Percentiles rank a stretch among this genome's conserved stretches.
Evolutionary conservation across 164 flowering plant genomes (phyloP).

Genomic region (Stephania japonica): DNA sequence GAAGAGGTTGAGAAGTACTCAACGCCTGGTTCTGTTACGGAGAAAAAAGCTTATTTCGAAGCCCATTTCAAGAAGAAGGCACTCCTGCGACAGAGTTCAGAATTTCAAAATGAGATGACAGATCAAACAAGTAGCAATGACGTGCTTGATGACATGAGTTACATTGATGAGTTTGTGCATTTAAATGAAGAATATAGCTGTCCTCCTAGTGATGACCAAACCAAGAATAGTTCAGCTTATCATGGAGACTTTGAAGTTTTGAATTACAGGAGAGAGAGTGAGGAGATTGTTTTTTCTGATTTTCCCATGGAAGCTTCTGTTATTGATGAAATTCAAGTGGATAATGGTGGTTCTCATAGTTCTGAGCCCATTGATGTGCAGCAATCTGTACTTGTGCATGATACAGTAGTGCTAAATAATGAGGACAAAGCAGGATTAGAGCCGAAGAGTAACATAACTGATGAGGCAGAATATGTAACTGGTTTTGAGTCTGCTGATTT

Average conservation of each 20-base stretch:
- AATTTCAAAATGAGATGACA: constrained; percentile 26
- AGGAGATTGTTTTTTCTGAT: constrained; percentile 19
- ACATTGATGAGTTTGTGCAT: constrained; percentile 29
- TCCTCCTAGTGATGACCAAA: constrained; percentile 29
- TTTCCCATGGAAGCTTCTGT: constrained; percentile 20
- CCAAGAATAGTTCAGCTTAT: constrained; percentile 30
- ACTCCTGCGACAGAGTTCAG: constrained; percentile 36
- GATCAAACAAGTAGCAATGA: constrained; percentile 30
- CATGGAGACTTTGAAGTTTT: constrained; percentile 28
- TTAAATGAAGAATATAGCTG: constrained; percentile 15
- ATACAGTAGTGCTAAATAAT: background rate
- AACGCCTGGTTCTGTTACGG: constrained; percentile 69
- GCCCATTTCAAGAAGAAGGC: constrained; percentile 77
- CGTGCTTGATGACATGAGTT: constrained; percentile 17
- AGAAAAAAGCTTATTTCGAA: constrained; percentile 87
- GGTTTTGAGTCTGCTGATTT: constrained; percentile 11
- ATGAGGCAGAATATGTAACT: constrained; percentile 15
- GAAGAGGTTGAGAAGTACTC: constrained; percentile 83
- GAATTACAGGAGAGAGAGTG: constrained; percentile 25
- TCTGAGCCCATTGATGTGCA: constrained; percentile 17
- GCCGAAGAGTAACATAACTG: constrained; percentile 14
- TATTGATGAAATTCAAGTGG: background rate
- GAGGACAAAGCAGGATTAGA: constrained; percentile 21
- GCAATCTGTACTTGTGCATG: constrained; percentile 19
- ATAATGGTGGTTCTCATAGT: constrained; percentile 8